Evolutionary conservation across 78 protist genomes (phyloP), one percentile per base, ranked within the genome.

Genomic region (Speleostelium caveatum): DNA sequence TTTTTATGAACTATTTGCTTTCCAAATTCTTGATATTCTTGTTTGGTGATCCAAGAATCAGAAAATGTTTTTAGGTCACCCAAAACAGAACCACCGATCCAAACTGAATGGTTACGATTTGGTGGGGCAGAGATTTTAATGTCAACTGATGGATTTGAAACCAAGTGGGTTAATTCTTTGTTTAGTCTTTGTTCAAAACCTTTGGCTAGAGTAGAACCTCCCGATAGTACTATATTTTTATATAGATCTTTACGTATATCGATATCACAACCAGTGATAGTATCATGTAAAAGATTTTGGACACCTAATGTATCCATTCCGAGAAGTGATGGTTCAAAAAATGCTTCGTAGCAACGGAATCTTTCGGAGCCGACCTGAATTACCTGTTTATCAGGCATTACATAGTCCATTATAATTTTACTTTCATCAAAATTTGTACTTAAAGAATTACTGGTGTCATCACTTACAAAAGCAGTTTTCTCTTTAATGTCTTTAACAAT

Each of bases 401-500:
- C 93, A 92, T 97, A 98, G n/a, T 75, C 59, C 86, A 59, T 87
- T 75, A 95, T 95, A 30, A 94, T 28, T 1, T 58, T 14, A 2
- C 66, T 72, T 28, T 60, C 36, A 26, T 68, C 75, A 17, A 61
- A 66, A 2, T 56, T 28, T 5, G 24, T 16, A 1, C 26, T 30
- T 38, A 32, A 36, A 5, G 45, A 6, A 10, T 32, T 76, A 19
- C 24, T 19, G 61, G 17, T 61, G 59, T 86, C 93, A 10, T 45
- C 38, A 0, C 63, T 79, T n/a, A 95, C 96, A 32, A 93, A 95
- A 59, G 93, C 30, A 5, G 90, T 86, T 73, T 96, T 93, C 77
- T 97, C 99, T 95, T 98, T 97, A 95, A 97, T 94, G 85, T 95
- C 97, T 8, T 97, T 60, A 33, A 96, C 98, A n/a, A 98, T 95